Conservation (phyloP, 176 grass and related monocot genomes). For the Bothriochloa decipiens region DNA sequence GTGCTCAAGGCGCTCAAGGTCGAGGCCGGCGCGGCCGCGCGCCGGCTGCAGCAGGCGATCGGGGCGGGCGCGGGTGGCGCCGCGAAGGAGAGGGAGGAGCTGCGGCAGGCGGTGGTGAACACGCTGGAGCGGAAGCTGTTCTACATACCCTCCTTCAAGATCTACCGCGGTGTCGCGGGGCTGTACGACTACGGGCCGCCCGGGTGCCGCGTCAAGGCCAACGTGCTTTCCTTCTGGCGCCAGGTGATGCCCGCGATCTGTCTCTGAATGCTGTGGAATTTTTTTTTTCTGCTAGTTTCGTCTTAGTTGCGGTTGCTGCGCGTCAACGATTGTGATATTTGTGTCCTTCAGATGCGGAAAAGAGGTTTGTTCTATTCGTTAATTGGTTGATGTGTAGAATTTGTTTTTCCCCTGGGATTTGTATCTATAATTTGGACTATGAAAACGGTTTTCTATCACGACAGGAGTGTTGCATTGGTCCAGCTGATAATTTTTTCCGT, state of each 20-base stretch:
- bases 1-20: constrained; percentile 65
- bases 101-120: constrained; percentile 79
- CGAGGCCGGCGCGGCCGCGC: constrained; percentile 57
- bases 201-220: constrained; percentile 77
- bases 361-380: neutral
- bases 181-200: constrained; percentile 85
- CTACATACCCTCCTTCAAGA: constrained; percentile 83
- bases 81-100: constrained; percentile 47
- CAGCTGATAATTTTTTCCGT: neutral
- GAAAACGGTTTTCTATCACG: neutral
- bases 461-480: neutral
- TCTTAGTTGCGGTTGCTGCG: neutral
- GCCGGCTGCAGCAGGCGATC: constrained; percentile 50
- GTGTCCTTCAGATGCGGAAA: neutral
- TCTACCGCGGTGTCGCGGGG: constrained; percentile 87
- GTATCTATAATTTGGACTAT: neutral
- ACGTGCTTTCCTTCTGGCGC: constrained; percentile 79
- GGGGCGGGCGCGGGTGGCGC: constrained; percentile 34
- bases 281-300: neutral
- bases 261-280: neutral
- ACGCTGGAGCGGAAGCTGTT: constrained; percentile 79
- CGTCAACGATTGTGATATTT: neutral
- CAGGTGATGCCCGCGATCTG: constrained; percentile 51
- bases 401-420: neutral
- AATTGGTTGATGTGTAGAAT: neutral